Percentiles rank a stretch among this genome's conserved stretches.
Conservation (phyloP, 225 moss, liverwort and hornwort species). For the Asterella californica region DNA sequence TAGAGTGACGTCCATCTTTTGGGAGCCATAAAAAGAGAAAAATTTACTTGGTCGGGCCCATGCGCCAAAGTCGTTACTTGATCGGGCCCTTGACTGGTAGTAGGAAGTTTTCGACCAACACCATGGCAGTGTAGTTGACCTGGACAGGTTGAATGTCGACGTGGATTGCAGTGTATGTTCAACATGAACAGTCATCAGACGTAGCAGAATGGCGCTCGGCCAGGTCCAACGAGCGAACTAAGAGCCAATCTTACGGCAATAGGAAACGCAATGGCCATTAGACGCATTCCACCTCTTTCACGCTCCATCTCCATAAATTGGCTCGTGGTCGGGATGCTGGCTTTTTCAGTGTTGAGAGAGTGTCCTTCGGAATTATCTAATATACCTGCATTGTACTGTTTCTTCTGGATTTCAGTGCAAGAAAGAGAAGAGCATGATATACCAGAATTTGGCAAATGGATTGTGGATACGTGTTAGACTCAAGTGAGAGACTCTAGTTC, state of each 20-base stretch:
- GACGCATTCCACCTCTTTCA: conserved; percentile 1
- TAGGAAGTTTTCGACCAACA: too few species aligned
- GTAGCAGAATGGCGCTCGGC: too few species aligned
- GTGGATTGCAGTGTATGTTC: too few species aligned
- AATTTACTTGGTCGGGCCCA: too few species aligned
- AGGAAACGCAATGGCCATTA: background rate
- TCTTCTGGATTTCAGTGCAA: background rate
- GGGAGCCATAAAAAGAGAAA: too few species aligned
- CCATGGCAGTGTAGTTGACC: too few species aligned
- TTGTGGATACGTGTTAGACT: background rate
- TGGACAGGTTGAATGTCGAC: too few species aligned
- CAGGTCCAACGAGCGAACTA: conserved; percentile 2
- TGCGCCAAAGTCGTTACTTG: too few species aligned
- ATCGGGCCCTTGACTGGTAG: too few species aligned
- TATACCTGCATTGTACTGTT: background rate
- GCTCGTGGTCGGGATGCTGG: background rate
- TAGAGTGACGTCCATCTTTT: too few species aligned
- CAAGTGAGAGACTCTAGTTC: background rate
- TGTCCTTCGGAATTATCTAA: background rate
- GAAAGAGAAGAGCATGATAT: background rate
- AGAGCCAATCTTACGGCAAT: background rate
- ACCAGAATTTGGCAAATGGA: background rate
- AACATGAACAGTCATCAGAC: too few species aligned
- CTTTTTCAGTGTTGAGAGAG: background rate
- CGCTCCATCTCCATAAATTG: background rate